Evolutionary conservation across 1,284 basidiomycete genomes (phyloP), one percentile per base, ranked within the genome.

Genomic region (Moesziomyces antarcticus): DNA sequence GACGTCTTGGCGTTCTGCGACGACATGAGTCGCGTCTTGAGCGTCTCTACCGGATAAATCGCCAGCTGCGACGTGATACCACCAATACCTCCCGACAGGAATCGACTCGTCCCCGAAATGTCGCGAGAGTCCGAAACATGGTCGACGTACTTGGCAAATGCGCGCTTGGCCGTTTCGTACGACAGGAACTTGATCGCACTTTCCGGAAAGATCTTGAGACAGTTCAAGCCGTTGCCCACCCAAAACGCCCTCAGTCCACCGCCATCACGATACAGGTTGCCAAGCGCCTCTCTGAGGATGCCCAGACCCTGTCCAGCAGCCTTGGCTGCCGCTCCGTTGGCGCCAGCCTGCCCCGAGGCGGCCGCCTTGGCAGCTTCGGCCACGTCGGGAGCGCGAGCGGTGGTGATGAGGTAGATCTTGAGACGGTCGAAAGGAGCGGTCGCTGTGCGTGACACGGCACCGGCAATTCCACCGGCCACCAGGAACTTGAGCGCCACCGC

Each of bases 361-460:
- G 56, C 63, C 11, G 50, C 69, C 35, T 62, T 54, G 43, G 69
- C 62, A 9, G 62, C 52, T 10, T 74, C 60, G 3, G 40, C 43
- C 1, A 59, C 60, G 2, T 62, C 54, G n/a, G 49, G 35, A 3
- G 79, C 56, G 16, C 75, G 59, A 35, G 85, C 81, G 88, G 88
- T 45, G 5, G 96, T 99, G 73, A 99, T 99, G 60, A 99, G 89
- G 85, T 97, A 99, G 58, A 99, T 90, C 85, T 97, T 99, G 50
- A 99, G 87, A 60, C 97, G 90, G 85, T 99, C 97, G 77, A 99
- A 98, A 0, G 97, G 97, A 6, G 97, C 97, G 0, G 97, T 99
- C 63, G 93, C 94, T 40, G 94, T 93, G 72, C 97, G 88, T 20
- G 95, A 98, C 21, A 98, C 95, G 91, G 92, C 93, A 56, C 96